A percentile compares a stretch with the other conserved stretches of the same genome.
phyloP scores from a whole-genome alignment of 148 eudicot genomes.

The Beta vulgaris region DNA sequence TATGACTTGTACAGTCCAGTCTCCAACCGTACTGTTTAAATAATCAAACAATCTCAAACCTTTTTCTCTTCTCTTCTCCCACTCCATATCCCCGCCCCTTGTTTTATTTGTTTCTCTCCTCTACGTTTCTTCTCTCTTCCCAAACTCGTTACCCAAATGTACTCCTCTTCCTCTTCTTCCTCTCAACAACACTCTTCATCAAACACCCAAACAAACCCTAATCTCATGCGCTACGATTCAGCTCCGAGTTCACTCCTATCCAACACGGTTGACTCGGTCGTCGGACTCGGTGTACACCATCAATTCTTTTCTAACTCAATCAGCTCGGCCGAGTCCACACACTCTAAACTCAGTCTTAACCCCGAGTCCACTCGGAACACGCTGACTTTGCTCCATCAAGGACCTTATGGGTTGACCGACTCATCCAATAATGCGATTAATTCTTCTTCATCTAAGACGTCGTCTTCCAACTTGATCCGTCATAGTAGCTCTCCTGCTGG shows the following conservation, averaged over 20 bases:
- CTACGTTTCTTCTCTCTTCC: too few species aligned
- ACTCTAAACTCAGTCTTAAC: not conserved
- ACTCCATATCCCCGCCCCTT: too few species aligned
- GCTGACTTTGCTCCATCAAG: constrained; percentile 20
- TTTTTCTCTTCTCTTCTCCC: not conserved
- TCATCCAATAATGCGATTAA: constrained; percentile 8
- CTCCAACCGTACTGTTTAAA: not conserved
- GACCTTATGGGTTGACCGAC: constrained; percentile 22
- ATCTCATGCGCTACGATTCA: constrained; percentile 51
- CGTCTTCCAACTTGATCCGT: constrained; percentile 39
- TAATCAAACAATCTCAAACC: not conserved
- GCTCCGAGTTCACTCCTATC: constrained; percentile 53
- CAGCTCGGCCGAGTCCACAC: constrained; percentile 21
- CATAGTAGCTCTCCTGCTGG: constrained; percentile 68
- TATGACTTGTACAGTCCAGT: not conserved
- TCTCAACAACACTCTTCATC: constrained; percentile 20
- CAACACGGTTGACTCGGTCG: constrained; percentile 43
- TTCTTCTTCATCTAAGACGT: not conserved
- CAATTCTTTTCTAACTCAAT: too few species aligned
- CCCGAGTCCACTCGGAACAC: constrained; percentile 19
- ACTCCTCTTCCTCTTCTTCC: constrained; percentile 21
- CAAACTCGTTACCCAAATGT: constrained; percentile 13
- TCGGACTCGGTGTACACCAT: constrained; percentile 18
- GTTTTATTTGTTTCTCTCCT: too few species aligned
- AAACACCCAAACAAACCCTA: not conserved